Base-by-base conservation (phyloP, 176 grass and related monocot species). In the Bothriochloa decipiens region DNA sequence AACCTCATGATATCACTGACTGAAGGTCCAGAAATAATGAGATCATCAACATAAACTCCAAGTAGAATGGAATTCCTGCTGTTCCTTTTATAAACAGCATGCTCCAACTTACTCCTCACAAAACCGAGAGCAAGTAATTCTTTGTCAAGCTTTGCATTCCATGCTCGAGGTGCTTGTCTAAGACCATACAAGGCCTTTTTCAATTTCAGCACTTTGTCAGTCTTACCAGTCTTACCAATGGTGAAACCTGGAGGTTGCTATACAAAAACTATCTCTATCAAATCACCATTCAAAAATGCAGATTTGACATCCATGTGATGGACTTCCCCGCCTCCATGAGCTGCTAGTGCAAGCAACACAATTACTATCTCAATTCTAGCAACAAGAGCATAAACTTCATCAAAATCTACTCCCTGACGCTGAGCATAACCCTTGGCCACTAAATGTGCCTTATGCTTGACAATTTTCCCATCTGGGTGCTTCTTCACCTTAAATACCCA, bases 141-240 rank as follows among this genome's bases (percentile, higher is more conserved):
- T 4, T 25, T 63, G 61, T 63, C 25, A 5, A 63, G 23, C 22
- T 27, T 64, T 0, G 61, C n/a, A 14, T 64, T 64, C 61, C 61
- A 64, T 11, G 61, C 61, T 14, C 26, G 23, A 29, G 26, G 61
- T 13, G 61, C 61, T 1, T 64, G 39, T 40, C 25, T 28, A 13
- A 64, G 61, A 0, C 61, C 61, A 64, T 64, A 65, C 5, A 65
- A 1, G 0, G 13, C 27, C 26, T 65, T 65, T 7, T 29, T 65
- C 27, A 65, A 33, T 13, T 14, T 64, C 0, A 64, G 4, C 11
- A 64, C 61, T 11, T 64, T 27, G 1, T 27, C 4, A 4, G 10
- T 0, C 1, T 26, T 4, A 1, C 23, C 4, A 4, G 10, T 0
- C 1, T 26, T 4, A 1, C 23, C 23, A 14, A 27, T 26, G 2